Percentiles rank a stretch among this genome's conserved stretches.
Evolutionary conservation across 2,329 filamentous ascomycete species (phyloP).

Genomic region (Pezicula carpinea): DNA sequence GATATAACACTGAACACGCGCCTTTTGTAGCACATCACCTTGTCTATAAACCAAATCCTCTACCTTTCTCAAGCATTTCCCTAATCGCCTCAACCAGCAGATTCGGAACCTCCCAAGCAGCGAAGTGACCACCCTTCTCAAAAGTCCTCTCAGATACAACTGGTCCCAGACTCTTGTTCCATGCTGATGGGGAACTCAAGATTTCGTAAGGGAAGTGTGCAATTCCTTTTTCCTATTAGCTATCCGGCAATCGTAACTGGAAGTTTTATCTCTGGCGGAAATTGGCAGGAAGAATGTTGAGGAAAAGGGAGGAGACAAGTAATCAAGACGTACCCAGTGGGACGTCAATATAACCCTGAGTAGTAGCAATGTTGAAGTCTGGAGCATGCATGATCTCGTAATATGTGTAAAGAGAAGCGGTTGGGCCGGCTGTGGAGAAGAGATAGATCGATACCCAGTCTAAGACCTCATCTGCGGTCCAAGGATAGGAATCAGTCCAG

Average conservation of each 20-base stretch:
- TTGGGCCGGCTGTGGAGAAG: slow-evolving; percentile 57
- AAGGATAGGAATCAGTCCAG: slow-evolving; percentile 67
- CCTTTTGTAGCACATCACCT: too few relatives aligned
- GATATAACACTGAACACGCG: too few relatives aligned
- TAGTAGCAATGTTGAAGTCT: too few relatives aligned
- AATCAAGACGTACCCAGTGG: too few relatives aligned
- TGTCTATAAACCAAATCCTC: slow-evolving; percentile 14
- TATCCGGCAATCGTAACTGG: too few relatives aligned
- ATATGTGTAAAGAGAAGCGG: too few relatives aligned
- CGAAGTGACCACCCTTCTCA: slow-evolving; percentile 41
- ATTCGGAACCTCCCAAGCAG: slow-evolving; percentile 50
- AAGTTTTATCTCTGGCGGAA: too few relatives aligned
- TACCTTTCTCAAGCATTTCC: slow-evolving; percentile 48
- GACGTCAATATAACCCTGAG: too few relatives aligned
- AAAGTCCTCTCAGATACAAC: slow-evolving; percentile 47
- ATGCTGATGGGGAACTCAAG: slow-evolving; percentile 44
- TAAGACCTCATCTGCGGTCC: slow-evolving; percentile 70
- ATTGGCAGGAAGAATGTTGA: too few relatives aligned
- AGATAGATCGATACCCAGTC: slow-evolving; percentile 70
- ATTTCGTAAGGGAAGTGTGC: slow-evolving; percentile 55
- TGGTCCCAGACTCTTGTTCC: slow-evolving; percentile 49
- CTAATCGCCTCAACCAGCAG: slow-evolving; percentile 45
- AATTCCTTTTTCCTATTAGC: slow-evolving; percentile 40
- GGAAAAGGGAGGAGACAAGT: too few relatives aligned
- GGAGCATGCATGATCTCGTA: too few relatives aligned